Evolutionary conservation across 208 protist genomes (phyloP).

Genomic region (Crithidia thermophila): DNA sequence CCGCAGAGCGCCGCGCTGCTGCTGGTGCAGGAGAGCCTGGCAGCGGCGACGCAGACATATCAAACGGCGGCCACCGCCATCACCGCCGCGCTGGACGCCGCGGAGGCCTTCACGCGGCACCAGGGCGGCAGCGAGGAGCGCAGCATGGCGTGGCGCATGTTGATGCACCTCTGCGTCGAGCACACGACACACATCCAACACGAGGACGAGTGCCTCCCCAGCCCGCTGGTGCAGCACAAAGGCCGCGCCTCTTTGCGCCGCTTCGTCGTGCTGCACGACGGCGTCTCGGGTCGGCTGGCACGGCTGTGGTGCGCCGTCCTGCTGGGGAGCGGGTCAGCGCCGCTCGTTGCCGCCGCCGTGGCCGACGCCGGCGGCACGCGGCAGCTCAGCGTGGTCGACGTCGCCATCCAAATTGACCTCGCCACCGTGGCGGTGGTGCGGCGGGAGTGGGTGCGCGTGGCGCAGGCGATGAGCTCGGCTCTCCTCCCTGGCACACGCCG

Average conservation of each 20-base stretch:
- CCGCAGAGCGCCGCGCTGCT: slow-evolving; percentile 22
- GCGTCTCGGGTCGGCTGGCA: slow-evolving; percentile 13
- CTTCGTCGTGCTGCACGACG: slow-evolving; percentile 21
- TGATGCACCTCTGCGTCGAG: slow-evolving; percentile 26
- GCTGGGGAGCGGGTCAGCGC: neutral
- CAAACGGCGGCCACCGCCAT: neutral
- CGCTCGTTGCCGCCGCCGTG: neutral
- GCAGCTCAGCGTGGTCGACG: slow-evolving; percentile 21
- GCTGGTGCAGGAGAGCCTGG: slow-evolving; percentile 25
- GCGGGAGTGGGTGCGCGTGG: slow-evolving; percentile 36
- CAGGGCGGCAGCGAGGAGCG: slow-evolving; percentile 4
- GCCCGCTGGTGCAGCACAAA: slow-evolving; percentile 13
- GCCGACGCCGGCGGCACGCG: slow-evolving; percentile 9
- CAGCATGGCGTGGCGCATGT: slow-evolving; percentile 6
- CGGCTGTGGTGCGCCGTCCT: slow-evolving; percentile 16
- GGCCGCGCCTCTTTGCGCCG: slow-evolving; percentile 11
- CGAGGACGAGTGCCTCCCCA: slow-evolving; percentile 10
- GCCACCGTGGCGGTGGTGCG: slow-evolving; percentile 35
- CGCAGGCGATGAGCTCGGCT: slow-evolving; percentile 19
- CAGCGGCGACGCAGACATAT: neutral
- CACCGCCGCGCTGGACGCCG: slow-evolving; percentile 18
- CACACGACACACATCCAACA: slow-evolving; percentile 16
- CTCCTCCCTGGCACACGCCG: slow-evolving; percentile 1
- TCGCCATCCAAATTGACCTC: slow-evolving; percentile 43
- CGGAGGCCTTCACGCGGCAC: slow-evolving; percentile 17